Conservation (phyloP, 495 filamentous ascomycete genomes). For the Astrocystis sublimbata region DNA sequence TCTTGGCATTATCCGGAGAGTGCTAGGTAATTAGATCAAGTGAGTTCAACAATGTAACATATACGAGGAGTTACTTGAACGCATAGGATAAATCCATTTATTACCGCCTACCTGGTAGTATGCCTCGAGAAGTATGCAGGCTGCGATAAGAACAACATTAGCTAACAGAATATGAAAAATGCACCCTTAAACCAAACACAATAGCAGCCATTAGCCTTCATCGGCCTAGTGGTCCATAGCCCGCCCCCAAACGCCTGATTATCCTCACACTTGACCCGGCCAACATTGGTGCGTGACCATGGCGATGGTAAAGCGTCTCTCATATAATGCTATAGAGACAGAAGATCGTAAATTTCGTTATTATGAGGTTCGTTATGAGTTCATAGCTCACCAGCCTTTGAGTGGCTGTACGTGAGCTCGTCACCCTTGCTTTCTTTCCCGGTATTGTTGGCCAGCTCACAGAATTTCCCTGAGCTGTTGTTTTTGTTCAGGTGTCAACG, state of each 20-base stretch:
- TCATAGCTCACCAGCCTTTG: not conserved
- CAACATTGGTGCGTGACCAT: not conserved
- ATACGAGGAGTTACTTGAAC: not conserved
- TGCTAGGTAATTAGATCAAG: too few relatives aligned
- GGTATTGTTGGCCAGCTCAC: slow-evolving; percentile 22
- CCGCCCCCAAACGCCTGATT: not conserved
- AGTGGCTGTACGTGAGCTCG: not conserved
- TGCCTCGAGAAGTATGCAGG: not conserved
- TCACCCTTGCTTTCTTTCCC: not conserved
- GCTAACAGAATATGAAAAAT: not conserved
- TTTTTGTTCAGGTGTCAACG: slow-evolving; percentile 74
- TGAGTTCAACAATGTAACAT: too few relatives aligned
- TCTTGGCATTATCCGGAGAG: too few relatives aligned
- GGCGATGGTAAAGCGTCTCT: not conserved
- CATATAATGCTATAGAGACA: slow-evolving; percentile 1
- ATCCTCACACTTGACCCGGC: not conserved
- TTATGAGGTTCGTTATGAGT: not conserved
- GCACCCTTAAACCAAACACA: not conserved
- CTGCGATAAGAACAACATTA: not conserved
- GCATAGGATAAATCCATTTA: slow-evolving; percentile 6
- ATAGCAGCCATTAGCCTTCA: not conserved
- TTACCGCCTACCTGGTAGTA: slow-evolving; percentile 16
- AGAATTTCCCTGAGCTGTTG: slow-evolving; percentile 74
- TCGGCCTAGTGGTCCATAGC: not conserved
- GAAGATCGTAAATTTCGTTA: slow-evolving; percentile 9